Conservation (phyloP, 768 basidiomycete genomes). For the Trametopsis cervina region DNA sequence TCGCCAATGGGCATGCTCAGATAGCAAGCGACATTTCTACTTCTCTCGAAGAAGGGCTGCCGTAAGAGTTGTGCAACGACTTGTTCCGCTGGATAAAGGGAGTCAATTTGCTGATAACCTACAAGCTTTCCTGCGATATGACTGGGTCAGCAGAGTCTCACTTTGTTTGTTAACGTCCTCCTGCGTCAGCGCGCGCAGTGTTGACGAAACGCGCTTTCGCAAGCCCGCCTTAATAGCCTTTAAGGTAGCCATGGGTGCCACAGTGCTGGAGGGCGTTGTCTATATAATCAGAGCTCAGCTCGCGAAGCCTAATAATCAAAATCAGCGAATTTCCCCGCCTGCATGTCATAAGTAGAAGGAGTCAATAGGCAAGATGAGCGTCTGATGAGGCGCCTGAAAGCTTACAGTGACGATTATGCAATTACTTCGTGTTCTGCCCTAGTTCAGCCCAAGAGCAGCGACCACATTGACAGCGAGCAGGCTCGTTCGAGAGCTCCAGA, state of each 20-base stretch:
- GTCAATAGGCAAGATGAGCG: too few species aligned
- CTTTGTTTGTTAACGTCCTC: conserved; percentile 54
- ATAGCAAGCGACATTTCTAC: conserved; percentile 60
- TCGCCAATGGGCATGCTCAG: conserved; percentile 76
- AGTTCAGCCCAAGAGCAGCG: too few species aligned
- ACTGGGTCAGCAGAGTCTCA: conserved; percentile 23
- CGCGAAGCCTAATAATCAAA: not conserved
- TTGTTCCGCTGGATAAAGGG: conserved; percentile 31
- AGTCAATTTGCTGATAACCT: not conserved
- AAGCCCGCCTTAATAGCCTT: conserved; percentile 48
- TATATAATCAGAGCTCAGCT: not conserved
- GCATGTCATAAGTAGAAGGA: too few species aligned
- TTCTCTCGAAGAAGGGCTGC: conserved; percentile 42
- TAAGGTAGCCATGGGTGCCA: conserved; percentile 22
- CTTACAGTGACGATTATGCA: not conserved
- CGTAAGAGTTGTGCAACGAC: conserved; percentile 43
- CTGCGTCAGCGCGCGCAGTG: conserved; percentile 37
- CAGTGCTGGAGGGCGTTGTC: not conserved
- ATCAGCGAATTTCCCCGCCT: too few species aligned
- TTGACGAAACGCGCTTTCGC: conserved; percentile 41
- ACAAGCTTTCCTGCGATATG: not conserved
- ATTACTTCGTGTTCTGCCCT: too few species aligned
- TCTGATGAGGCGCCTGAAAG: not conserved
- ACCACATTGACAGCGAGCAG: too few species aligned
- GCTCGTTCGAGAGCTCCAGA: not conserved